phyloP scores from a whole-genome alignment of 2,329 filamentous ascomycete species.

The Verticillium alfalfae region DNA sequence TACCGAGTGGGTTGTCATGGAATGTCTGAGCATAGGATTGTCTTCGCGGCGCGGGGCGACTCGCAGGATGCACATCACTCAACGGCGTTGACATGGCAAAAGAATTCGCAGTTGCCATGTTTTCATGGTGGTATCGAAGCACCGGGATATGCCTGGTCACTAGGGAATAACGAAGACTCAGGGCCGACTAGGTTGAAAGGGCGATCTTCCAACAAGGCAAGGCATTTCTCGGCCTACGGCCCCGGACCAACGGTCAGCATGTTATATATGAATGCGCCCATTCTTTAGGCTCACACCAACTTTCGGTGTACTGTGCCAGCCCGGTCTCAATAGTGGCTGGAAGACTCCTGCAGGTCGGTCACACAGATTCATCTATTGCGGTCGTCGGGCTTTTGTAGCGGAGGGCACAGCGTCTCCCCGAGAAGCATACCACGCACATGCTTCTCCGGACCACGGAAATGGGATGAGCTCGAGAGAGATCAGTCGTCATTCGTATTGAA shows the following conservation, averaged over 20 bases:
- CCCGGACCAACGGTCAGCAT: background rate
- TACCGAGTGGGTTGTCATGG: slow-evolving; percentile 27
- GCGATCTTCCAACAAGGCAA: background rate
- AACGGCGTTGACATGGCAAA: background rate
- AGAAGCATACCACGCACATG: background rate
- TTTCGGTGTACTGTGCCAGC: background rate
- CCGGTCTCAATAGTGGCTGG: background rate
- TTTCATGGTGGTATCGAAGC: background rate
- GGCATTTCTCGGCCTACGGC: background rate
- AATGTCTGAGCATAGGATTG: slow-evolving; percentile 24
- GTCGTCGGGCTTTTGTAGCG: background rate
- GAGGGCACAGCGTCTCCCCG: background rate
- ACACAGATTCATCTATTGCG: background rate
- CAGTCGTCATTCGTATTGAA: background rate
- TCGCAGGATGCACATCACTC: background rate
- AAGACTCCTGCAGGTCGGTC: background rate
- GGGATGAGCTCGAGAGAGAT: background rate
- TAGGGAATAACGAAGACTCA: background rate
- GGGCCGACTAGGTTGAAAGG: background rate
- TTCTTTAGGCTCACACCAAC: background rate
- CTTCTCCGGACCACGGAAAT: background rate
- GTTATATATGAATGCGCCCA: background rate
- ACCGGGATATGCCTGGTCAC: background rate
- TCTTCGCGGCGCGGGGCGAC: slow-evolving; percentile 7
- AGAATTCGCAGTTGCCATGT: background rate